A percentile compares a stretch with the other conserved stretches of the same genome.
These are phyloP conservation scores for Phialophora verrucosa DNA, from an alignment of 2,329 filamentous ascomycete genomes.

Conservation along the genomic window DNA sequence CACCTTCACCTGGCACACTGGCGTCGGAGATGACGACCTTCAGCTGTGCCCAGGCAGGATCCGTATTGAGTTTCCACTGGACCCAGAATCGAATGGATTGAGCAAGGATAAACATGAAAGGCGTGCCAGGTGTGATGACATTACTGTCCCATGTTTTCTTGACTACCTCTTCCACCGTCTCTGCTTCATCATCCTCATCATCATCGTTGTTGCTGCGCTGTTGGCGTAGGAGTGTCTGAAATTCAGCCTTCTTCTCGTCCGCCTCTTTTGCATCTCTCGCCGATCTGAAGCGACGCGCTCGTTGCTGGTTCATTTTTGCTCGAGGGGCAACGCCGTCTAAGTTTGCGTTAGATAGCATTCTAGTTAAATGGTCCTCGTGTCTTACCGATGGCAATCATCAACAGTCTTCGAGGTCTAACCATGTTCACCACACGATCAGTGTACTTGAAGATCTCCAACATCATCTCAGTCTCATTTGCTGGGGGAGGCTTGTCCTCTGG, in stretches of 20 bases:
- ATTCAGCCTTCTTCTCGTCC: constrained; percentile 85
- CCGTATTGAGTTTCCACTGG: constrained; percentile 95
- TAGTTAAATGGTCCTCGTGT: background rate
- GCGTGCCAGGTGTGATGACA: constrained; percentile 91
- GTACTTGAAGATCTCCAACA: constrained; percentile 97
- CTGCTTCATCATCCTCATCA: constrained; percentile 39
- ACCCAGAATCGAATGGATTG: constrained; percentile 93
- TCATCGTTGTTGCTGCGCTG: constrained; percentile 68
- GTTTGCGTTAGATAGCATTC: constrained; percentile 17
- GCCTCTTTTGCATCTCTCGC: constrained; percentile 95
- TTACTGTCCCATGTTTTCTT: constrained; percentile 94
- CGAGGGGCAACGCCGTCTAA: constrained; percentile 93
- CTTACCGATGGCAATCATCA: constrained; percentile 94
- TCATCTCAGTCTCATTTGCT: constrained; percentile 97
- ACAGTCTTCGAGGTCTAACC: constrained; percentile 91
- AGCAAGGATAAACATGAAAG: constrained; percentile 97
- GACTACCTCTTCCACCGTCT: constrained; percentile 62
- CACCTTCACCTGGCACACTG: constrained; percentile 94
- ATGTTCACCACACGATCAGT: constrained; percentile 99
- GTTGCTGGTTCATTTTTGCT: constrained; percentile 99
- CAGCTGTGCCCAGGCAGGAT: constrained; percentile 91
- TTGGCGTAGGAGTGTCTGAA: constrained; percentile 80
- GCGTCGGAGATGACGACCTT: constrained; percentile 99
- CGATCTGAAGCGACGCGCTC: constrained; percentile 90
- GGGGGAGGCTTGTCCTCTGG: constrained; percentile 91